A percentile compares a stretch with the other conserved stretches of the same genome.
Evolutionary conservation across 106 monocot genomes (phyloP).

Genomic region (Agapanthus africanus): DNA sequence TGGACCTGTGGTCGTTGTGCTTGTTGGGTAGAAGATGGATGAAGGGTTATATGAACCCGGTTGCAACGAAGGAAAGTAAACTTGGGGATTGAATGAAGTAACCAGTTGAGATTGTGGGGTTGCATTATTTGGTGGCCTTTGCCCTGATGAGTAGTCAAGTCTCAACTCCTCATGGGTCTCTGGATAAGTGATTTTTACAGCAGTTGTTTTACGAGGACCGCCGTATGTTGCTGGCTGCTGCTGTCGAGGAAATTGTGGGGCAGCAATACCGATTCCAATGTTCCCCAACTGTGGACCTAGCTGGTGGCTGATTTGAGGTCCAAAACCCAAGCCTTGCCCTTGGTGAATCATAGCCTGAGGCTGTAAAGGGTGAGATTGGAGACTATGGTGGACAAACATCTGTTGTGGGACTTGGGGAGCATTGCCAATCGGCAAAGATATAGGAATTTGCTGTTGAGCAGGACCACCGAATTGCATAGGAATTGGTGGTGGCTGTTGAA

Average conservation of each 20-base stretch:
- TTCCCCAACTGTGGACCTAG: slow-evolving; percentile 28
- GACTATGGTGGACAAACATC: slow-evolving; percentile 24
- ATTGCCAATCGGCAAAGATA: slow-evolving; percentile 25
- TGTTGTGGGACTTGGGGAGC: slow-evolving; percentile 27
- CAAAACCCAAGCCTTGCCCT: slow-evolving; percentile 31
- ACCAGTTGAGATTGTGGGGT: slow-evolving; percentile 34
- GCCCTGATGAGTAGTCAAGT: slow-evolving; percentile 47
- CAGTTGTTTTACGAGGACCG: slow-evolving; percentile 33
- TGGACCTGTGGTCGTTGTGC: slow-evolving; percentile 18
- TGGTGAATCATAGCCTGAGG: slow-evolving; percentile 47
- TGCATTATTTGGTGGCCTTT: slow-evolving; percentile 22
- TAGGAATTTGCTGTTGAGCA: slow-evolving; percentile 23
- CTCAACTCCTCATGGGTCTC: slow-evolving; percentile 80
- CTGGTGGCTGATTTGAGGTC: slow-evolving; percentile 38
- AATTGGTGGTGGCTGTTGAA: slow-evolving; percentile 25
- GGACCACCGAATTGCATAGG: slow-evolving; percentile 33
- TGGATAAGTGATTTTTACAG: slow-evolving; percentile 83
- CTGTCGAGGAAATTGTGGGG: slow-evolving; percentile 18
- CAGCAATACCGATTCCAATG: slow-evolving; percentile 17
- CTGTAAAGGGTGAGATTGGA: slow-evolving; percentile 28
- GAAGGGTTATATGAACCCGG: slow-evolving; percentile 29
- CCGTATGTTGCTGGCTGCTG: slow-evolving; percentile 41
- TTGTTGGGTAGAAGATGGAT: slow-evolving; percentile 15
- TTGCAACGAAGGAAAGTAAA: slow-evolving; percentile 36
- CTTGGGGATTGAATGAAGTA: slow-evolving; percentile 17